Base-by-base conservation (phyloP, 2,329 filamentous ascomycete genomes). In the Fusarium secorum region DNA sequence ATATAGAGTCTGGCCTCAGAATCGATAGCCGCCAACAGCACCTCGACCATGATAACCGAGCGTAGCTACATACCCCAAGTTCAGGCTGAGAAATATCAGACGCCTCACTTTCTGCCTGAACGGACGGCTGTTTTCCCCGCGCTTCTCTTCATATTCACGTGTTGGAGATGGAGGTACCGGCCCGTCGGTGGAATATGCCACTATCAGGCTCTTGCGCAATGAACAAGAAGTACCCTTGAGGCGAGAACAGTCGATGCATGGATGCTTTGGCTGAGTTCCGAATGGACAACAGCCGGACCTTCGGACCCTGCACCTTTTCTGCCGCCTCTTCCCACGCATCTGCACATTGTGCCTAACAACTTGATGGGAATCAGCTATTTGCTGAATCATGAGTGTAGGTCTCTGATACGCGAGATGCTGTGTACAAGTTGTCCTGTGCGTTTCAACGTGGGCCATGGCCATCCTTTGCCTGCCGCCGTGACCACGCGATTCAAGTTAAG, bases 1-100 rank as follows among this genome's bases (percentile, higher is more conserved):
- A 46, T 48, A 52, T 39, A 36, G 41, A 61, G 60, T 69, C 68
- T 46, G 68, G 68, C 73, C 73, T 75, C 73, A 72, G 60, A 75
- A 52, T 44, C n/a, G 32, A 51, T 46, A 44, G 41, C 42, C 41
- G 39, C 41, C 60, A 60, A 53, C 64, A 46, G 48, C 57, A 55
- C 28, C 36, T 46, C 53, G 33, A 46, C 30, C 33, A 28, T 26
- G 53, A 39, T 36, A 46, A 41, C 48, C 61, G 44, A 60, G 32
- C 60, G 52, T 59, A 53, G 53, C 33, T 55, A 60, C 46, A 46
- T 64, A 46, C 35, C 39, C 44, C 30, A 52, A 53, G 20, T 53
- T 60, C 42, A 59, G 49, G 54, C 58, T 45, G 42, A 63, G 44
- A 57, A 52, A 60, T 36, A 38, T 18, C 51, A 45, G 59, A 54